phyloP scores from a whole-genome alignment of 176 grass and related monocot genomes.

The Oryza glaberrima region DNA sequence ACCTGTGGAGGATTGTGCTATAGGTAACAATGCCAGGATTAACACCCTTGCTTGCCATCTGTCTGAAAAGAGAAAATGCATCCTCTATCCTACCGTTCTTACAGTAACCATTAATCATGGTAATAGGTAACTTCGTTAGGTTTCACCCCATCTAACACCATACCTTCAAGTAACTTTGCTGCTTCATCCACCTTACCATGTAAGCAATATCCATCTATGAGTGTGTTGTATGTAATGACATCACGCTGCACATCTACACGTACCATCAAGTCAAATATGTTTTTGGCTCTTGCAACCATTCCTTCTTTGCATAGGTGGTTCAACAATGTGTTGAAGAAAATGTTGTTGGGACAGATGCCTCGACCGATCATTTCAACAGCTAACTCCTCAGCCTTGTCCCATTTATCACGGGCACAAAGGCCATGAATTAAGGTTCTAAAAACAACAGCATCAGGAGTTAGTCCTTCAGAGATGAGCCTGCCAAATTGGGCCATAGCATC shows the following conservation, averaged over 20 bases:
- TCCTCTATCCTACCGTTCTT: not conserved
- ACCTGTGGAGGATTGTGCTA: not conserved
- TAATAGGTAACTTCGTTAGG: not conserved
- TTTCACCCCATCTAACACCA: not conserved
- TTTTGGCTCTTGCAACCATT: no score
- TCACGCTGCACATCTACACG: slow-evolving; percentile 14
- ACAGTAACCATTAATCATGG: not conserved
- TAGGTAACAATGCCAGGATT: not conserved
- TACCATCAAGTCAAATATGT: slow-evolving; percentile 23
- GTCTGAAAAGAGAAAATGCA: not conserved
- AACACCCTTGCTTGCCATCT: not conserved
- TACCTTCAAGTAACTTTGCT: not conserved
- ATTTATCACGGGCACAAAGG: not conserved
- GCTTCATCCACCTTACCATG: not conserved
- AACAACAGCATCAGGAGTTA: not conserved
- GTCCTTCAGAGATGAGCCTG: not conserved
- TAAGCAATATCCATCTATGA: slow-evolving; percentile 22
- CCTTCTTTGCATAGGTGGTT: no score
- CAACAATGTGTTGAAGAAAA: not conserved
- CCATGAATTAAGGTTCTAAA: not conserved
- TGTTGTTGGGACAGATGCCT: slow-evolving; percentile 14
- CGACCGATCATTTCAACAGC: slow-evolving; percentile 22
- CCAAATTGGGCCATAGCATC: slow-evolving; percentile 23
- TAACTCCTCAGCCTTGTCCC: slow-evolving; percentile 31
- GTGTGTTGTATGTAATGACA: slow-evolving; percentile 24